Conservation (phyloP, 768 basidiomycete species). For the Boletus subparvulus region DNA sequence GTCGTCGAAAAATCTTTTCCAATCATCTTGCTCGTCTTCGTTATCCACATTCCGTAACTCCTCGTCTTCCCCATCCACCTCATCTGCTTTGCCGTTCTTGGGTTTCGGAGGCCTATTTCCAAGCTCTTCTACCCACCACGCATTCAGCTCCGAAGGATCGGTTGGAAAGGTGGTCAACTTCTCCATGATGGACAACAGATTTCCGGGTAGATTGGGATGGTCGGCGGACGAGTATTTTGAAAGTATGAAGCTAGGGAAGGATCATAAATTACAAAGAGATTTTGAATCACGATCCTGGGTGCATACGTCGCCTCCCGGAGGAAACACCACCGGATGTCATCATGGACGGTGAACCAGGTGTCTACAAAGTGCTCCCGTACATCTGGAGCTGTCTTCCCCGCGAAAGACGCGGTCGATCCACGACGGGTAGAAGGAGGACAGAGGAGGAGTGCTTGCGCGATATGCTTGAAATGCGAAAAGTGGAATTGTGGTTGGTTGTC, state of each 20-base stretch:
- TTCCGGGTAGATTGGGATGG: conserved; percentile 44
- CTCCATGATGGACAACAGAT: conserved; percentile 66
- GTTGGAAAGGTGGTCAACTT: conserved; percentile 73
- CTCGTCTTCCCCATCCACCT: conserved; percentile 34
- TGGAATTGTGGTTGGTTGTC: conserved; percentile 63
- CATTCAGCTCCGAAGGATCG: conserved; percentile 60
- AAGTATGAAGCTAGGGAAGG: conserved; percentile 22
- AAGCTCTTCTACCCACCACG: conserved; percentile 79
- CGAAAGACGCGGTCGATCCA: conserved; percentile 19
- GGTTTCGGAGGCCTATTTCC: conserved; percentile 53
- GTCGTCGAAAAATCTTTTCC: conserved; percentile 84
- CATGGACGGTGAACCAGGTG: conserved; percentile 73
- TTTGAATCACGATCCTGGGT: not conserved
- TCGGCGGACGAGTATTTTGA: conserved; percentile 27
- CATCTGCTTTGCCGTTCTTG: conserved; percentile 44
- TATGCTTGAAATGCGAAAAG: conserved; percentile 62
- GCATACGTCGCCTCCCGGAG: conserved; percentile 72
- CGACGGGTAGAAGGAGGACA: conserved; percentile 53
- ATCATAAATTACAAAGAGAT: not conserved
- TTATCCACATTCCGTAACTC: conserved; percentile 34
- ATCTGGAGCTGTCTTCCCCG: conserved; percentile 51
- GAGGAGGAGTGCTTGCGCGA: conserved; percentile 56
- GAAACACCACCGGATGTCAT: conserved; percentile 90
- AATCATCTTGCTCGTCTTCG: conserved; percentile 55
- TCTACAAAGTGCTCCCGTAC: conserved; percentile 63